Conservation (phyloP, 2,329 filamentous ascomycete genomes). For the Mariannaea elegans region DNA sequence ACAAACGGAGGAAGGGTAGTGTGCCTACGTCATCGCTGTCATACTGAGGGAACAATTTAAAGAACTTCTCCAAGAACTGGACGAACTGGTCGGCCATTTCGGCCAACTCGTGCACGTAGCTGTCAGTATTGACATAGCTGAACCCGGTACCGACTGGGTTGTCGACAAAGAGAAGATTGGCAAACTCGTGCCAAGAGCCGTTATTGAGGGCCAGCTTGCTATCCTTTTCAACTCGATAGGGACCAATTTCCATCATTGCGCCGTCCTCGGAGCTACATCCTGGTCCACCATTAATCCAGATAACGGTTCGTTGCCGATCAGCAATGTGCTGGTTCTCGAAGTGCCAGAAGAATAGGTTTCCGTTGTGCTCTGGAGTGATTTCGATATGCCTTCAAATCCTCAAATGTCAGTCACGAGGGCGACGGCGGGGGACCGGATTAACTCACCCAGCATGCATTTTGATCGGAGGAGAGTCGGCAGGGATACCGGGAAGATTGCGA, state of each 20-base stretch:
- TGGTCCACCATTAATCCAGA: conserved; percentile 97
- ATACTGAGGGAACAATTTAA: conserved; percentile 89
- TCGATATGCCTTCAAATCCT: conserved; percentile 79
- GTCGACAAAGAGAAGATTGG: conserved; percentile 95
- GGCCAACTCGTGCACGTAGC: conserved; percentile 83
- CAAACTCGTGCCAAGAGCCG: conserved; percentile 98
- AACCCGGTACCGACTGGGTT: conserved; percentile 97
- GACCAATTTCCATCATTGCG: conserved; percentile 94
- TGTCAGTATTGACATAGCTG: conserved; percentile 93
- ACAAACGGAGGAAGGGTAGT: not conserved
- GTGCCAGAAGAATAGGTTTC: conserved; percentile 98
- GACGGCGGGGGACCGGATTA: conserved; percentile 2
- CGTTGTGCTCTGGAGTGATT: conserved; percentile 83
- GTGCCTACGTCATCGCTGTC: conserved; percentile 85
- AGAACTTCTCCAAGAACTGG: conserved; percentile 90
- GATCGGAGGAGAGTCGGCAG: conserved; percentile 73
- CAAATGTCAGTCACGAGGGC: conserved; percentile 35
- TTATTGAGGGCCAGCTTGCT: conserved; percentile 80
- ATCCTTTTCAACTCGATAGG: conserved; percentile 84
- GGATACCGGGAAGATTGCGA: conserved; percentile 82
- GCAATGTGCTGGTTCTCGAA: conserved; percentile 96
- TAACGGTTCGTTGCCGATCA: conserved; percentile 86
- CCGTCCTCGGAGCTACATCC: conserved; percentile 98
- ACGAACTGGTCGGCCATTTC: conserved; percentile 93
- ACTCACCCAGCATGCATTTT: conserved; percentile 99